Base-by-base conservation (phyloP, 352 stramenopile genomes). In the Pythium brachiatum region DNA sequence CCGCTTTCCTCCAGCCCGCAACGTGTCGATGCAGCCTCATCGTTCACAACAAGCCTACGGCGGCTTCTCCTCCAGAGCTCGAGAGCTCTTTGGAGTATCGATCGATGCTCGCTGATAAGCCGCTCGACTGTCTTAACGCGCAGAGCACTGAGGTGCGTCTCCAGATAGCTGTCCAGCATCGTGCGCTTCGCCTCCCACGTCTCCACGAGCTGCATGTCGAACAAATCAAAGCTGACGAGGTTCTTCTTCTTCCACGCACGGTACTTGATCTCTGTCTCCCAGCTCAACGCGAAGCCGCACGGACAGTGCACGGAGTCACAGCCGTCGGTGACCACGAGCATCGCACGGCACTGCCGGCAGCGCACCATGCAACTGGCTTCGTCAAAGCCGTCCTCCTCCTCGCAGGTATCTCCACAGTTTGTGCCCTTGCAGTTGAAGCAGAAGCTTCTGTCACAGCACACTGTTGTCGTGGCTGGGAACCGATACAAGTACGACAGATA, bases 261-360 rank as follows among this genome's bases (percentile, higher is more conserved):
- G 11, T 39, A 41, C 3, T n/a, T 7, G 26, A 60, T 20, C 54
- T 60, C 54, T 4, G 16, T 21, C 7, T 11, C 7, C 54, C 54
- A 60, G 36, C 20, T 50, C 54, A 60, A 41, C 20, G 36, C 9
- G 38, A 60, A 60, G 23, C 54, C 54, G 16, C 48, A 55, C 48
- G 11, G 46, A 44, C 79, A 88, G 13, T 51, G 67, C 32, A 86
- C 69, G 7, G 64, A 50, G 47, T 84, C 65, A 48, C 79, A 88
- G 5, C 79, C 79, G 20, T 83, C 70, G 21, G 75, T 73, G 57
- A 82, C 83, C 34, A 81, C 48, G 27, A 88, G 48, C 47, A 78
- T 47, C 2, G 66, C 57, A 27, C 70, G 73, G 50, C 79, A 88
- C 21, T 44, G 47, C 34, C 72, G 74, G 27, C 79, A 88, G 7